Base-by-base conservation (phyloP, 192 early-diverging fungal species). In the Dissophora globulifera region DNA sequence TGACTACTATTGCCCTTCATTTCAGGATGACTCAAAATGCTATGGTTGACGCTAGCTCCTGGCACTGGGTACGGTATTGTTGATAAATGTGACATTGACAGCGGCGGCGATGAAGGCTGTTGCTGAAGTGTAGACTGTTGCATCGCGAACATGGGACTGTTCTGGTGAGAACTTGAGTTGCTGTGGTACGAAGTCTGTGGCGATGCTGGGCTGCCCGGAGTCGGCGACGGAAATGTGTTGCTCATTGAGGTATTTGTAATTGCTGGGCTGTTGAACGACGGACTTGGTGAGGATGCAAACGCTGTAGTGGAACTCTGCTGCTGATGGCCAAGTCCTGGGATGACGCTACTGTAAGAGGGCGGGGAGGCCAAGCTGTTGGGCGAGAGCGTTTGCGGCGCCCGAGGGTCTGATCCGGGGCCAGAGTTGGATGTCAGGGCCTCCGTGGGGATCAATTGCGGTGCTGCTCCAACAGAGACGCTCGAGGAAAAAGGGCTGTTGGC, bases 191-290 rank as follows among this genome's bases (percentile, higher is more conserved):
- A 9, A 17, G 43, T 45, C 12, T 32, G 22, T 11, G 27, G n/a
- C 16, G 51, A 19, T 53, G 55, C 33, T 46, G 26, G 20, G 35
- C n/a, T n/a, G n/a, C n/a, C 19, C 31, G 27, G 43, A 6, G 42
- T 35, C 3, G 63, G 63, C 53, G 63, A 66, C 52, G 62, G 50
- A 20, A 49, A 33, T 7, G 38, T 17, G n/a, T 67, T 31, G 29
- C 26, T 25, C 42, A 46, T 27, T 1, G 55, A 57, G 25, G 55
- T 38, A n/a, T 40, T 40, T 19, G 55, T 57, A 2, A 22, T 23
- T n/a, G n/a, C n/a, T n/a, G n/a, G n/a, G n/a, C n/a, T n/a, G n/a
- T n/a, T n/a, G n/a, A n/a, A n/a, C n/a, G 30, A 0, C 4, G 15
- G 26, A n/a, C n/a, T 29, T 4, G 58, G 30, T 12, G 58, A 31